Percentiles rank a stretch among this genome's conserved stretches.
These are phyloP conservation scores for Auricularia heimuer DNA, from an alignment of 768 basidiomycete genomes.

Conservation along the genomic window DNA sequence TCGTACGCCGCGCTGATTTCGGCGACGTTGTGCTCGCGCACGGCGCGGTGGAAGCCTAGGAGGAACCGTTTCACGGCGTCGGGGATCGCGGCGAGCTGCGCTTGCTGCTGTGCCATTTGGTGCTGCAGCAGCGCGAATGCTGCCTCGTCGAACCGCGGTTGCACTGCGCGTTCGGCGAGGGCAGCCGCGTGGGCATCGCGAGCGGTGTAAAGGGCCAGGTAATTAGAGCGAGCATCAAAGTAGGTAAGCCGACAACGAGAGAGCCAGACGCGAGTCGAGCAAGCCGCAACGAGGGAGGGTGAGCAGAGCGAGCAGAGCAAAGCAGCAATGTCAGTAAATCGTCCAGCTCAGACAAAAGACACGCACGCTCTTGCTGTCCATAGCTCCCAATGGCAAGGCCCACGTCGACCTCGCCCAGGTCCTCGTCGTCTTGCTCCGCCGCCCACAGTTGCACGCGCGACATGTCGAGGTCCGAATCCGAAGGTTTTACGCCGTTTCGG, in stretches of 20 bases:
- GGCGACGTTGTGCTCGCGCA: conserved; percentile 79
- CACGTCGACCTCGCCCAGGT: conserved; percentile 58
- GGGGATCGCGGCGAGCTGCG: conserved; percentile 73
- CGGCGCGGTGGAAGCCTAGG: conserved; percentile 89
- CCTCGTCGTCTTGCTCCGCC: conserved; percentile 75
- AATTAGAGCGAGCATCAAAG: too few relatives aligned
- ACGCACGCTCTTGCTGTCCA: conserved; percentile 40
- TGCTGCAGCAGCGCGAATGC: conserved; percentile 67
- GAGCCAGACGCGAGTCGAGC: too few relatives aligned
- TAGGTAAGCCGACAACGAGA: too few relatives aligned
- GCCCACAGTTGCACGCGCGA: conserved; percentile 59
- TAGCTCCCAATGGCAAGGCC: conserved; percentile 58
- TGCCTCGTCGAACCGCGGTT: conserved; percentile 62
- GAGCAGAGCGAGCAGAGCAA: too few relatives aligned
- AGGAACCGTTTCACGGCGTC: conserved; percentile 94
- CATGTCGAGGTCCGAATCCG: conserved; percentile 15
- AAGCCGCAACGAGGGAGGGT: too few relatives aligned
- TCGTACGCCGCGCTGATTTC: conserved; percentile 93
- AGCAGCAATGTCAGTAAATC: too few relatives aligned
- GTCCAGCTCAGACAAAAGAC: background rate
- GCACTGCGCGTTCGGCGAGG: conserved; percentile 18
- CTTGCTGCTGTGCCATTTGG: conserved; percentile 76
- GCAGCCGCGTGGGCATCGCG: conserved; percentile 6
- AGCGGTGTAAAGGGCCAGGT: too few relatives aligned
- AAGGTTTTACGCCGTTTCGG: too few relatives aligned